Evolutionary conservation across 148 eudicot species (phyloP).

Genomic region (Vaccinium darrowii): DNA sequence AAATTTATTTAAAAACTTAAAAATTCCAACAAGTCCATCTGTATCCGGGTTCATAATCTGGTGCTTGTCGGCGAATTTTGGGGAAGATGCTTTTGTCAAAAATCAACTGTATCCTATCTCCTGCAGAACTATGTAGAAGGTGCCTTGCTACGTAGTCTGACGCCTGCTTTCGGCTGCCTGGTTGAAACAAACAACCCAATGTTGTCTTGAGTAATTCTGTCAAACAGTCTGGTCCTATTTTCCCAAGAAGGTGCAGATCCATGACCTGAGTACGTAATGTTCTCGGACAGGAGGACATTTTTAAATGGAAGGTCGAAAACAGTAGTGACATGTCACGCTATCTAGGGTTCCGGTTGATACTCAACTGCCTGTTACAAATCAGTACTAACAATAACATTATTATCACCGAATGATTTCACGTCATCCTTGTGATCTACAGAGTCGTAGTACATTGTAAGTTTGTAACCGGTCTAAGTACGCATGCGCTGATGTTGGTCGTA

Average conservation of each 20-base stretch:
- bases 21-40: too few relatives aligned
- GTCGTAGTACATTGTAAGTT: background rate
- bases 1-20: too few relatives aligned
- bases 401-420: background rate
- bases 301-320: background rate
- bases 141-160: conserved; percentile 10
- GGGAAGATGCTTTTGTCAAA: too few relatives aligned
- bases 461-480: background rate
- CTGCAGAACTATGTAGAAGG: background rate
- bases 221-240: conserved; percentile 10
- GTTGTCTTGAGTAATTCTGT: background rate
- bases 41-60: too few relatives aligned
- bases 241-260: background rate
- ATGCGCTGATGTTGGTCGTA: background rate
- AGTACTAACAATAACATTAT: background rate
- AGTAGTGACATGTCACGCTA: background rate
- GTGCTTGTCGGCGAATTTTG: too few relatives aligned
- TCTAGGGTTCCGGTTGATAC: too few relatives aligned
- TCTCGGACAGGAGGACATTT: background rate
- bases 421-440: background rate
- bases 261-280: background rate
- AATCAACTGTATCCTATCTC: too few relatives aligned
- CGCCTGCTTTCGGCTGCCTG: background rate
- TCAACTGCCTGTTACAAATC: too few relatives aligned
- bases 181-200: background rate